phyloP scores from a whole-genome alignment of 2,329 filamentous ascomycete species.

The Ophiostoma piceae region DNA sequence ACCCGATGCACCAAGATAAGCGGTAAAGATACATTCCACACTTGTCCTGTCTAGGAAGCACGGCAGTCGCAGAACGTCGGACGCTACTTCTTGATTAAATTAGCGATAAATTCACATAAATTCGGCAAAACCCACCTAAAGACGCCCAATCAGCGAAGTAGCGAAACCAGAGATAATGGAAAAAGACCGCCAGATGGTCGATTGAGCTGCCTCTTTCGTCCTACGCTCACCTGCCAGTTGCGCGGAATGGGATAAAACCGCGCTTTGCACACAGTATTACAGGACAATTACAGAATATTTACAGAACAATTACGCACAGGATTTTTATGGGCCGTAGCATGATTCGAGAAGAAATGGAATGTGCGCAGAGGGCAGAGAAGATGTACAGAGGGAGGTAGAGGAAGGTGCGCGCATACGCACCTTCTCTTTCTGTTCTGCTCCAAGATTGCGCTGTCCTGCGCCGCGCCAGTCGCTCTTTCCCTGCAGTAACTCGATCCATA shows the following conservation, averaged over 20 bases:
- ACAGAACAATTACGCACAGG: neutral
- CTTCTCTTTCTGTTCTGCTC: conserved; percentile 12
- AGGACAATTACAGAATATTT: neutral
- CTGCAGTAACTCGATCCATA: neutral
- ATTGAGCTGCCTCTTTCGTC: conserved; percentile 19
- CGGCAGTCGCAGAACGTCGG: conserved; percentile 11
- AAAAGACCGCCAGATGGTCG: neutral
- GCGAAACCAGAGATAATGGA: neutral
- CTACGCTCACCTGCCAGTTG: neutral
- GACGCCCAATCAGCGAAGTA: neutral
- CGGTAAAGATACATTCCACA: neutral
- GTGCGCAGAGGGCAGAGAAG: neutral
- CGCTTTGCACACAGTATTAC: neutral
- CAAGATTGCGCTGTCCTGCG: neutral
- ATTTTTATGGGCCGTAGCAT: neutral
- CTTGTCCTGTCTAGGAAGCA: conserved; percentile 17
- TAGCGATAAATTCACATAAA: neutral
- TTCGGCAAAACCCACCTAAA: neutral
- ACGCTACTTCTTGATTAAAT: neutral
- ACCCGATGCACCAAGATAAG: neutral
- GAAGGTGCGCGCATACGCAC: neutral
- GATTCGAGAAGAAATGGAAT: conserved; percentile 9
- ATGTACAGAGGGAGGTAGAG: neutral
- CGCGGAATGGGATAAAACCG: neutral
- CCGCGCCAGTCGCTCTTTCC: neutral